Base-by-base conservation (phyloP, 371 early-diverging fungal genomes). In the Zychaea mexicana region DNA sequence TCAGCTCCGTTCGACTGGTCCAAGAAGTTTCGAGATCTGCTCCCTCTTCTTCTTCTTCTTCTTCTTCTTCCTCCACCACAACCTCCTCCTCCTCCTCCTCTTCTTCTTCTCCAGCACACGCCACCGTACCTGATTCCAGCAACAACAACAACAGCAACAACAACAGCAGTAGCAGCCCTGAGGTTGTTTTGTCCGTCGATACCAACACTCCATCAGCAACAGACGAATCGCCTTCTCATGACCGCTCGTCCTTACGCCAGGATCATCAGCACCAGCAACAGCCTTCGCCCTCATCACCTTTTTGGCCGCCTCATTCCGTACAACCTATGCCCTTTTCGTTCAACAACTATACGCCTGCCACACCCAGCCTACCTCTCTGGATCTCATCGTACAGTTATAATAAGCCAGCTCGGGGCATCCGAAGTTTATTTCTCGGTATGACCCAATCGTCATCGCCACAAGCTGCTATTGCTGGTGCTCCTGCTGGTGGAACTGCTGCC, bases 1-100 rank as follows among this genome's bases (percentile, higher is more conserved):
- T 82, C 68, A 68, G 76, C 38, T 79, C 79, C 33, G 72, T 82
- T 28, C 70, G 70, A 61, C 71, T 82, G n/a, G 77, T 82, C 13
- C 79, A 82, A 61, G 82, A 82, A 64, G 74, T 82, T 15, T 79
- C 82, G 32, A 68, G 74, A 62, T 72, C 77, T 24, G 62, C 60
- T 3, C 38, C 56, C 13, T 52, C 60, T 19, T 24, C 72, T 26
- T 27, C 19, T 10, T 24, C 60, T 7, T n/a, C 60, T 3, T 30
- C 56, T 19, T 52, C 60, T 19, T 24, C 72, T 26, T 27, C 19
- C 5, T 24, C 60, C 6, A n/a, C 9, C 27, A 33, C 32, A 22
- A 28, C 60, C 55, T 13, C 31, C 55, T 27, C 55, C 22, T 72
- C 77, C 22, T 59, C 60, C 2, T 30, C 56, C 13, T 52, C 60